A percentile compares a stretch with the other conserved stretches of the same genome.
Evolutionary conservation across 441 rosid species (phyloP).

Genomic region (Melastoma candidum): DNA sequence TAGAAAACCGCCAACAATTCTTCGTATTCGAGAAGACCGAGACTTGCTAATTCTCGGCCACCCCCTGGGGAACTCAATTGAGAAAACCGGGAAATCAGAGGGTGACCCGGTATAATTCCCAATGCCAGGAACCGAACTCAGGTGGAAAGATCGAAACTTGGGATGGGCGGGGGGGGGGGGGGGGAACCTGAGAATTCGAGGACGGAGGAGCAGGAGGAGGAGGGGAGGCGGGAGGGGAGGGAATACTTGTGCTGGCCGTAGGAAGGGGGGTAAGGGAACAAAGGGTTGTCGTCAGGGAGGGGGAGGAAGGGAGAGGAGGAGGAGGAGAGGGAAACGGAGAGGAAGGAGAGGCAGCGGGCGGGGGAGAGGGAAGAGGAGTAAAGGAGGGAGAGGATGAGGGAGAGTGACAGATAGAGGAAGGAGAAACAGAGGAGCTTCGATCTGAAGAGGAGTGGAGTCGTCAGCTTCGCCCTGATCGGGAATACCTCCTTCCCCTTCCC

Average conservation of each 20-base stretch:
- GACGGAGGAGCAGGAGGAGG: slow-evolving; percentile 47
- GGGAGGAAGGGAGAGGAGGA: slow-evolving; percentile 80
- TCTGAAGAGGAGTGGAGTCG: slow-evolving; percentile 45
- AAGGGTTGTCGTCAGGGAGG: slow-evolving; percentile 32
- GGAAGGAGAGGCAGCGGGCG: slow-evolving; percentile 40
- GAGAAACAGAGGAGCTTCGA: slow-evolving; percentile 77
- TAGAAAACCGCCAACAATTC: no score
- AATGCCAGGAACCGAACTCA: not conserved
- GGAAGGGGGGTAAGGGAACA: slow-evolving; percentile 64
- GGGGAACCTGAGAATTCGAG: slow-evolving; percentile 55
- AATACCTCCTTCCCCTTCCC: no score
- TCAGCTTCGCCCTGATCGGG: slow-evolving; percentile 8
- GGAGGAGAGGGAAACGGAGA: slow-evolving; percentile 55
- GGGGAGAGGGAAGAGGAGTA: slow-evolving; percentile 37
- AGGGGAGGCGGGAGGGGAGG: slow-evolving; percentile 54
- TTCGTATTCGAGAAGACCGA: no score
- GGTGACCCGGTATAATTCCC: no score
- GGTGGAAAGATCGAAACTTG: not conserved
- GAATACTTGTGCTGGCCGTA: slow-evolving; percentile 81
- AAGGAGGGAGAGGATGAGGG: slow-evolving; percentile 45
- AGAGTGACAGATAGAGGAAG: slow-evolving; percentile 45
- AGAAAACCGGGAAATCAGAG: no score
- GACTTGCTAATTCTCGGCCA: no score
- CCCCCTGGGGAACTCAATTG: no score
- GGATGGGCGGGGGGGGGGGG: no score